Percentiles rank a stretch among this genome's conserved stretches.
phyloP scores from a whole-genome alignment of 345 rosid species.

The Odontarrhena argentea region DNA sequence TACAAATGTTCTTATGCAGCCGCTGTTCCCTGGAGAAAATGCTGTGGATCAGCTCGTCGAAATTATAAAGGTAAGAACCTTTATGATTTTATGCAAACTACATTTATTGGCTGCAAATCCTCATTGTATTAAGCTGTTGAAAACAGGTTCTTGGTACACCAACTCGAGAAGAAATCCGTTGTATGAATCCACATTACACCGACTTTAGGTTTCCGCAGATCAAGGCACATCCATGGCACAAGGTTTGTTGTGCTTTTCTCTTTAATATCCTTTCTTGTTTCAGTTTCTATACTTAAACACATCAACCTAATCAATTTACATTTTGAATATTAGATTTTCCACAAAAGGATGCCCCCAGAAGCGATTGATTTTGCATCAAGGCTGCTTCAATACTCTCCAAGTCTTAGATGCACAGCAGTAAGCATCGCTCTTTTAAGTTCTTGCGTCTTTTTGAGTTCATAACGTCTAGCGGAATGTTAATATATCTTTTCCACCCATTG shows the following conservation, averaged over 20 bases:
- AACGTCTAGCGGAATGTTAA: not conserved
- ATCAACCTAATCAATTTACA: not conserved
- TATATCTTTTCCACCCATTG: not conserved
- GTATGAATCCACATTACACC: conserved; percentile 92
- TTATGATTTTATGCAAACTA: not conserved
- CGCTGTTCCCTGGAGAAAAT: conserved; percentile 89
- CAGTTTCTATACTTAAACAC: not conserved
- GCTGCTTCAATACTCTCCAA: conserved; percentile 85
- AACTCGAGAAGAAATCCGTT: conserved; percentile 89
- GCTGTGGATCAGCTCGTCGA: conserved; percentile 95
- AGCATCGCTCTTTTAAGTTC: conserved; percentile 32
- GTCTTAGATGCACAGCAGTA: conserved; percentile 83
- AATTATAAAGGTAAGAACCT: conserved; percentile 71
- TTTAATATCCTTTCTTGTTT: conserved; percentile 6
- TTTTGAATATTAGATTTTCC: conserved; percentile 54
- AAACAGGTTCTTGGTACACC: conserved; percentile 91
- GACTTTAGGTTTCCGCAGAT: conserved; percentile 92
- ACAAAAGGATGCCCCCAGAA: conserved; percentile 87
- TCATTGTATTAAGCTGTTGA: conserved; percentile 22
- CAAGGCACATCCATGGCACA: conserved; percentile 94
- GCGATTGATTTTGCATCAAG: conserved; percentile 87
- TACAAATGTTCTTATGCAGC: conserved; percentile 46
- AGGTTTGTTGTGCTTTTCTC: conserved; percentile 46
- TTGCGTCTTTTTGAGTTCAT: not conserved
- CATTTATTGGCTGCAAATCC: conserved; percentile 7